A percentile compares a stretch with the other conserved stretches of the same genome.
phyloP scores from a whole-genome alignment of 225 moss, liverwort and hornwort genomes.

The Antitrichia curtipendula region DNA sequence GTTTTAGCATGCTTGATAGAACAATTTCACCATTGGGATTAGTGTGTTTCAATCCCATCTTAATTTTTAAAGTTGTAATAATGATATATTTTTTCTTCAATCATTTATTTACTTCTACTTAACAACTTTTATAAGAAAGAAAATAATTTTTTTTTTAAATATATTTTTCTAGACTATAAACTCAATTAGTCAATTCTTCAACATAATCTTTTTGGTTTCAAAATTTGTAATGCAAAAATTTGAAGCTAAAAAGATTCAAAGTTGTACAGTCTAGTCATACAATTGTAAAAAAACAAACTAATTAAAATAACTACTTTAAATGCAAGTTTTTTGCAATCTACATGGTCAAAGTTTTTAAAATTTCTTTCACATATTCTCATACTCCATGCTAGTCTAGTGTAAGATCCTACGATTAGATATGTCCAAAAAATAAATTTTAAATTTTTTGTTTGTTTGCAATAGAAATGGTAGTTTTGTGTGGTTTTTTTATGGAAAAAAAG shows the following conservation, averaged over 20 bases:
- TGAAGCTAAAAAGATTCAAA: not conserved
- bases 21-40: fast-evolving
- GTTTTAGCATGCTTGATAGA: not conserved
- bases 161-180: not conserved
- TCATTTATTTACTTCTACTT: not conserved
- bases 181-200: not conserved
- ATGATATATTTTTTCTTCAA: not conserved
- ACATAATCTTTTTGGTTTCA: not conserved
- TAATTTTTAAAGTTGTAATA: not conserved
- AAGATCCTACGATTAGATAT: not conserved
- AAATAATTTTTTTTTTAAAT: not conserved
- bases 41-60: not conserved
- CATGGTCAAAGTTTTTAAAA: fast-evolving
- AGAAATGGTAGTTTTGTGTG: too few species aligned
- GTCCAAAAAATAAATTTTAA: not conserved
- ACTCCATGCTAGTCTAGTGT: too few species aligned
- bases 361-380: not conserved
- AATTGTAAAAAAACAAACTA: too few species aligned
- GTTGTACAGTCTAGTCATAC: not conserved
- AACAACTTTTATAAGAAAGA: not conserved
- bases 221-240: not conserved
- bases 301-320: too few species aligned
- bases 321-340: not conserved
- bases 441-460: not conserved
- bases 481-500: not conserved